phyloP scores from a whole-genome alignment of 1,284 basidiomycete species.

The Apiotrichum domesticum region DNA sequence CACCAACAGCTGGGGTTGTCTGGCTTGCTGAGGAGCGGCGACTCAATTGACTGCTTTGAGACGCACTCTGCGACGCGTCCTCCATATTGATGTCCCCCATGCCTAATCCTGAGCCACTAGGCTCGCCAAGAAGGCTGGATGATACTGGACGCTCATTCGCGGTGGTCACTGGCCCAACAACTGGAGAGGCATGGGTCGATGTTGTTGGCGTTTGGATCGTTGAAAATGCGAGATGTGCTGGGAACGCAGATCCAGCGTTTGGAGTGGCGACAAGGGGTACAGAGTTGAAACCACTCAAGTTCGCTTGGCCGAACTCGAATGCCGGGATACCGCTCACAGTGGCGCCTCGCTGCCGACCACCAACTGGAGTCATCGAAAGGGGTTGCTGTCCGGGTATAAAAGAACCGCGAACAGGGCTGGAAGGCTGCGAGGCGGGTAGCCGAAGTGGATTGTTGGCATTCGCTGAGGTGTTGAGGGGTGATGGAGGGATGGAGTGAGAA shows the following conservation, averaged over 20 bases:
- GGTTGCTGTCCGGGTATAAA: constrained; percentile 26
- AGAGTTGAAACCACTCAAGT: not conserved
- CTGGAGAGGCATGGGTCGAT: not conserved
- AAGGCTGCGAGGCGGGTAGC: constrained; percentile 39
- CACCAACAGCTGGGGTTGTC: not conserved
- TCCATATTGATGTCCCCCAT: constrained; percentile 31
- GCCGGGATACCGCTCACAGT: constrained; percentile 37
- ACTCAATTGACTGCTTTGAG: constrained; percentile 5
- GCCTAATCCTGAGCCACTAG: not conserved
- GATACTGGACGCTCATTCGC: not conserved
- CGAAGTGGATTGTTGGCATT: constrained; percentile 20
- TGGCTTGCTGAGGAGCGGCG: constrained; percentile 16
- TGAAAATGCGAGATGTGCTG: constrained; percentile 34
- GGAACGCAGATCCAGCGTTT: constrained; percentile 21
- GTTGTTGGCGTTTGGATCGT: constrained; percentile 18
- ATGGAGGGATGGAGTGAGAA: not conserved
- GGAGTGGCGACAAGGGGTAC: constrained; percentile 10
- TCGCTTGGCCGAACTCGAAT: constrained; percentile 9
- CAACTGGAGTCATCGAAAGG: constrained; percentile 10
- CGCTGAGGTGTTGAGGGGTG: constrained; percentile 7
- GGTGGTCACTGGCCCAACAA: constrained; percentile 1
- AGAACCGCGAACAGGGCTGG: constrained; percentile 32
- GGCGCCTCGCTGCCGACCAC: constrained; percentile 36
- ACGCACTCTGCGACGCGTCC: constrained; percentile 25
- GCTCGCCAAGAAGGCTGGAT: not conserved